Evolutionary conservation across 208 protist species (phyloP).

Genomic region (Trypanosoma brucei): DNA sequence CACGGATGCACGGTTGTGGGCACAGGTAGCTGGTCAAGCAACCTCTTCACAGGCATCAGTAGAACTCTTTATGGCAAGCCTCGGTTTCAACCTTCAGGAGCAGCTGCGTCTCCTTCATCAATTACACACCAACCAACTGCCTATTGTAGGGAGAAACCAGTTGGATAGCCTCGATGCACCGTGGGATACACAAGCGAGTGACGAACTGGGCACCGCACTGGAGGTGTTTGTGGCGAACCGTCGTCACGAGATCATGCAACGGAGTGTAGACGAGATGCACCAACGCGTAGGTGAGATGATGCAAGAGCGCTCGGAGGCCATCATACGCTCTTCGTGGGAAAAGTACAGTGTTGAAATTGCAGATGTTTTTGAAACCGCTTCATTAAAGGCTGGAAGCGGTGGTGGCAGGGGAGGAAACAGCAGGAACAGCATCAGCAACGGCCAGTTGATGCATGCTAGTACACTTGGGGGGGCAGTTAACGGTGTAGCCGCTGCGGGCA

Average conservation of each 20-base stretch:
- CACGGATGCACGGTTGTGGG: slow-evolving; percentile 18
- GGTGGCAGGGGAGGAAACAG: slow-evolving; percentile 1
- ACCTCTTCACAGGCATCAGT: slow-evolving; percentile 54
- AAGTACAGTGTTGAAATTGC: slow-evolving; percentile 51
- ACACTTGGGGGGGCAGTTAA: not conserved
- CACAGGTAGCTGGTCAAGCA: slow-evolving; percentile 2
- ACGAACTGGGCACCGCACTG: slow-evolving; percentile 31
- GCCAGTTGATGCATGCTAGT: not conserved
- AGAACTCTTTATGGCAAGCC: slow-evolving; percentile 80
- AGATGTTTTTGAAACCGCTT: slow-evolving; percentile 60
- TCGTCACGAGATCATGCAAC: slow-evolving; percentile 43
- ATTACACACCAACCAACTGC: slow-evolving; percentile 48
- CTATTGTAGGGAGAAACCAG: slow-evolving; percentile 28
- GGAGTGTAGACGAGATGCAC: slow-evolving; percentile 58
- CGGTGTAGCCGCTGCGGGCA: not conserved
- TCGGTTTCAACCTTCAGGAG: slow-evolving; percentile 74
- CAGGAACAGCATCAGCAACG: not conserved
- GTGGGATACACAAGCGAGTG: slow-evolving; percentile 8
- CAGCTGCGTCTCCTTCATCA: slow-evolving; percentile 78
- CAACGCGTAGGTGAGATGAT: slow-evolving; percentile 47
- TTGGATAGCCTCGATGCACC: slow-evolving; percentile 13
- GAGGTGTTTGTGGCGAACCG: slow-evolving; percentile 59
- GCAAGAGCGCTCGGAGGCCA: slow-evolving; percentile 44
- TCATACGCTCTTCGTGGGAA: slow-evolving; percentile 63
- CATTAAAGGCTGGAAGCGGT: slow-evolving; percentile 13